Evolutionary conservation across 1,284 basidiomycete species (phyloP).

Genomic region (Malassezia vespertilionis): DNA sequence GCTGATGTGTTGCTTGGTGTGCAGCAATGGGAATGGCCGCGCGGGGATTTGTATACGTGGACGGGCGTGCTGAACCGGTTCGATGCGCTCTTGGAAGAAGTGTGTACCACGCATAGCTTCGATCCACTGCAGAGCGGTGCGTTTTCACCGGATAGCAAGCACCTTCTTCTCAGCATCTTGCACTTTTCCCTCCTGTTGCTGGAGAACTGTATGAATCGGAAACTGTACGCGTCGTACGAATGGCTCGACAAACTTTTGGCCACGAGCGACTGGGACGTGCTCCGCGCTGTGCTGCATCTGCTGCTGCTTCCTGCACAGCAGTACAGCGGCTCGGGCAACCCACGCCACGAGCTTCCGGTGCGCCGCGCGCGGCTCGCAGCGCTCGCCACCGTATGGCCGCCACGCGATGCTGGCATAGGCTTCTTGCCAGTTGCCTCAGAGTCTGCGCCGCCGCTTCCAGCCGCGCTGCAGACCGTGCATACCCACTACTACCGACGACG

Average conservation of each 20-base stretch:
- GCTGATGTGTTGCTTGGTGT: slow-evolving; percentile 31
- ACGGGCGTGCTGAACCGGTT: slow-evolving; percentile 88
- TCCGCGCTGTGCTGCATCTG: slow-evolving; percentile 71
- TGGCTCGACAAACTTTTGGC: slow-evolving; percentile 77
- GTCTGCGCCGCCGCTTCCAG: slow-evolving; percentile 29
- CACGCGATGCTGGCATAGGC: slow-evolving; percentile 47
- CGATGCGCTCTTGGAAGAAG: slow-evolving; percentile 71
- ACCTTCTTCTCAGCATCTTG: slow-evolving; percentile 66
- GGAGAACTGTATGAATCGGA: slow-evolving; percentile 96
- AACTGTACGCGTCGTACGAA: slow-evolving; percentile 95
- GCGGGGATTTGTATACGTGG: slow-evolving; percentile 95
- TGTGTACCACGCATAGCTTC: slow-evolving; percentile 64
- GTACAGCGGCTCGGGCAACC: slow-evolving; percentile 55
- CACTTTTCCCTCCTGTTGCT: slow-evolving; percentile 77
- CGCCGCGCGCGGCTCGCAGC: slow-evolving; percentile 33
- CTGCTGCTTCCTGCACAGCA: slow-evolving; percentile 86
- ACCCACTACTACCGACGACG: slow-evolving; percentile 52
- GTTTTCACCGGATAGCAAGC: slow-evolving; percentile 69
- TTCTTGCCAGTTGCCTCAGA: slow-evolving; percentile 48
- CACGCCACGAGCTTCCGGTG: slow-evolving; percentile 32
- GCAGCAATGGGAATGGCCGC: slow-evolving; percentile 74
- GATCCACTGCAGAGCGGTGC: slow-evolving; percentile 55
- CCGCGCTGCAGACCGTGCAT: slow-evolving; percentile 46
- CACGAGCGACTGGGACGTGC: slow-evolving; percentile 77
- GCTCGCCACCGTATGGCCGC: slow-evolving; percentile 39